Evolutionary conservation across 331 rosid genomes (phyloP), one percentile per base, ranked within the genome.

Genomic region (Phaseolus coccineus): DNA sequence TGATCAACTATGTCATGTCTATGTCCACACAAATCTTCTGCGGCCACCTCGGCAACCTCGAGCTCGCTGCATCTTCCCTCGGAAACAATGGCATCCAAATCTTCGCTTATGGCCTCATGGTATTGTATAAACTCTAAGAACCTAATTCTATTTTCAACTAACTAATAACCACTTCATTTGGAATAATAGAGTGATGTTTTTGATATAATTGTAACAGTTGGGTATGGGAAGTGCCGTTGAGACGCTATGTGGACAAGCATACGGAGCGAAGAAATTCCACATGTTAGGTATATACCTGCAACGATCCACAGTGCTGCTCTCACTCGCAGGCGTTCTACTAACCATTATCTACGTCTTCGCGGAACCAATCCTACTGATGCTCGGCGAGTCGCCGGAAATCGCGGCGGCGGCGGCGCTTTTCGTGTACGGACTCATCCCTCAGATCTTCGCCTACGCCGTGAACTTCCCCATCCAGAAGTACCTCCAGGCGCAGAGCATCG

Each of bases 181-280:
- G 42, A 37, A 37, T 37, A 35, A 35, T 33, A 33, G 8, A 37
- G 8, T 35, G 8, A 1, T 37, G 8, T 37, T 37, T 37, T 37
- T 6, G 2, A 37, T 4, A 35, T 37, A 6, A 37, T 37, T 42
- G 47, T 42, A 46, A 7, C 86, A 93, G 98, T 86, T 93, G 37
- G 98, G 98, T 0, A 93, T 93, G 98, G 98, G 98, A 4, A 93
- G 98, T 65, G 98, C 98, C 0, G 98, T 91, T 13, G 98, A 93
- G 77, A 93, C 97, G 0, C 84, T 93, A 19, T 91, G 98, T 56
- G 98, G 98, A 19, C 98, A 91, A 85, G 97, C 98, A 24, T 86
- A 24, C 13, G 98, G 98, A 0, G 98, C 95, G 0, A 80, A 50
- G 9, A 93, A 90, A 56, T 86, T 81, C 30, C 90, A 87, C 0